Base-by-base conservation (phyloP, 164 flowering plant species). In the Protea cynaroides region DNA sequence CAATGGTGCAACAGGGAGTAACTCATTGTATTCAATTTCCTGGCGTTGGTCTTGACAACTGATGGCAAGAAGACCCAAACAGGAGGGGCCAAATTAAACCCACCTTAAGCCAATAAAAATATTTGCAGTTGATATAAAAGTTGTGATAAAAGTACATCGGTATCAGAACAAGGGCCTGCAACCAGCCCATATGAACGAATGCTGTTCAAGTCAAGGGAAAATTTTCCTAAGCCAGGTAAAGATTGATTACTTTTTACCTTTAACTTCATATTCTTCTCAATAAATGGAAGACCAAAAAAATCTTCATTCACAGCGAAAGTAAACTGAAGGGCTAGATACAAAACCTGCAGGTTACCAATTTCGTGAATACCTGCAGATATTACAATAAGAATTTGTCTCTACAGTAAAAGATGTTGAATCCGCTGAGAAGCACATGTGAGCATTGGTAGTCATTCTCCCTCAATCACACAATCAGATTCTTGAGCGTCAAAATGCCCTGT, bases 291-390 rank as follows among this genome's bases (percentile, higher is more conserved):
- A 23, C n/a, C 46, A 24, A 53, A 46, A 59, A 40, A 46, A 15
- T 3, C 2, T n/a, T n/a, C n/a, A 21, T 22, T 21, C 53, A 46
- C 54, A 15, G 24, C 50, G 15, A 15, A 24, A 46, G 51, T 25
- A 61, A 61, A 44, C 29, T 9, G 14, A 24, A 7, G 43, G 44
- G 36, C 19, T 61, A 61, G 22, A 61, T 61, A 61, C 64, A 61
- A 61, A 61, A 61, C 25, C 54, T 46, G 64, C 38, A 44, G 25
- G 64, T 44, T 29, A 43, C 25, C 29, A 11, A 61, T 24, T 46
- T 47, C 54, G 46, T 47, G 18, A 61, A 47, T 49, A 25, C 54
- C 64, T 61, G 53, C 64, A 61, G 64, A 23, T 18, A 61, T 18
- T 54, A 54, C 58, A 54, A 25, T 61, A 46, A 44, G 25, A 46